Conservation (phyloP, 176 grass and related monocot genomes). For the Cenchrus purpureus region DNA sequence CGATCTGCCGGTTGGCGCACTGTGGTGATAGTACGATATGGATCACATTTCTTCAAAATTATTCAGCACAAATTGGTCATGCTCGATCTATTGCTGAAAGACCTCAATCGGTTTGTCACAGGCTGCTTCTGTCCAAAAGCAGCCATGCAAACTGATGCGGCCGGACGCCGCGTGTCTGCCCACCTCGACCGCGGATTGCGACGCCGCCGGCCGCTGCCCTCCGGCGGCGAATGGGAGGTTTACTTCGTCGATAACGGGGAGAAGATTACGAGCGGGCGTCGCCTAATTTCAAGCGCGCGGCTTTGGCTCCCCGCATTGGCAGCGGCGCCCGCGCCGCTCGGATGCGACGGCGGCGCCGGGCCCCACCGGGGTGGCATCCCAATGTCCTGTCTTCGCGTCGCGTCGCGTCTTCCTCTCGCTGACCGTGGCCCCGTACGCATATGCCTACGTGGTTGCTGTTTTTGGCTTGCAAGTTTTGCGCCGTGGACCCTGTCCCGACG, state of each 20-base stretch:
- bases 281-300: conserved; percentile 9
- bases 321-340: background rate
- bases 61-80: background rate
- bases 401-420: background rate
- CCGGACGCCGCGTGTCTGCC: background rate
- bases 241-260: background rate
- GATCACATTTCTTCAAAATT: background rate
- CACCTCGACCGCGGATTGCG: background rate
- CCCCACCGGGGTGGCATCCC: background rate
- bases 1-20: background rate
- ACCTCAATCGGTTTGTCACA: background rate
- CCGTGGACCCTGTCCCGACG: background rate
- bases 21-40: background rate
- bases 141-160: background rate
- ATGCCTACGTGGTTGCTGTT: background rate
- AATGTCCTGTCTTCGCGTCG: background rate
- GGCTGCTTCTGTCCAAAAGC: background rate
- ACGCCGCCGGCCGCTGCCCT: background rate
- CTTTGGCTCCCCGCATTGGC: conserved; percentile 30
- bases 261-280: background rate
- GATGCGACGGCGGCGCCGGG: background rate
- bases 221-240: background rate
- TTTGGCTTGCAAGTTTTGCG: background rate
- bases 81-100: background rate
- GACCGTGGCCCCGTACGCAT: background rate